Conservation (phyloP, 331 rosid genomes). For the Malus hybrid region DNA sequence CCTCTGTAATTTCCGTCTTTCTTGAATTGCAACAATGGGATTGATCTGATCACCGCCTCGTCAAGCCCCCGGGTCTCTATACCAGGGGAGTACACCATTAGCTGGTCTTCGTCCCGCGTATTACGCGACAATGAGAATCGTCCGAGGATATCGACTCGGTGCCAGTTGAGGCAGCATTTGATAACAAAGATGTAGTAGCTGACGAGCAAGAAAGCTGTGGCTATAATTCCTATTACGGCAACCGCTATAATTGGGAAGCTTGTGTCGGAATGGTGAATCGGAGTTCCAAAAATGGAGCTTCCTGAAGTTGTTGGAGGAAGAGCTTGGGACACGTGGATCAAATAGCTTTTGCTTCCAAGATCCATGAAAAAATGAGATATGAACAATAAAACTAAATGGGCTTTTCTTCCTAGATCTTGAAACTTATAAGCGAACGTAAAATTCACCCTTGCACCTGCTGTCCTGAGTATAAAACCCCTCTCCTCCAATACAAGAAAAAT, state of each 20-base stretch:
- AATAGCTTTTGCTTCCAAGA: slow-evolving; percentile 38
- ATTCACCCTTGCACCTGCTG: background rate
- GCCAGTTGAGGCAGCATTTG: slow-evolving; percentile 97
- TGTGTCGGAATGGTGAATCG: slow-evolving; percentile 35
- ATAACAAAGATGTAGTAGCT: slow-evolving; percentile 90
- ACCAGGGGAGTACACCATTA: slow-evolving; percentile 24
- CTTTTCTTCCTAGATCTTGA: slow-evolving; percentile 31
- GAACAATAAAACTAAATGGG: slow-evolving; percentile 18
- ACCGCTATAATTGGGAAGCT: slow-evolving; percentile 87
- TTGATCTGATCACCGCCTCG: slow-evolving; percentile 66
- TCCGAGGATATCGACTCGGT: slow-evolving; percentile 65
- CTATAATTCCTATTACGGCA: slow-evolving; percentile 84
- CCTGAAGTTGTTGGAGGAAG: slow-evolving; percentile 46
- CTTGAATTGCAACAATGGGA: slow-evolving; percentile 61
- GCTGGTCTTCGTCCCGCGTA: slow-evolving; percentile 31
- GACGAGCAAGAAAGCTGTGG: slow-evolving; percentile 81
- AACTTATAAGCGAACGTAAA: background rate
- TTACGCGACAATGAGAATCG: slow-evolving; percentile 47
- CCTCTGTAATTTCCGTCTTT: slow-evolving; percentile 16
- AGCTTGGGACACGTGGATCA: slow-evolving; percentile 39
- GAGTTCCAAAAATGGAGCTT: slow-evolving; percentile 32
- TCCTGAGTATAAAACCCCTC: background rate
- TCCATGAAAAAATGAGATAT: slow-evolving; percentile 34
- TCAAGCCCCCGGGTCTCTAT: slow-evolving; percentile 47
- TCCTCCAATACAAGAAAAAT: background rate